Evolutionary conservation across 257 asterid species (phyloP).

Genomic region (Ilex asprella): DNA sequence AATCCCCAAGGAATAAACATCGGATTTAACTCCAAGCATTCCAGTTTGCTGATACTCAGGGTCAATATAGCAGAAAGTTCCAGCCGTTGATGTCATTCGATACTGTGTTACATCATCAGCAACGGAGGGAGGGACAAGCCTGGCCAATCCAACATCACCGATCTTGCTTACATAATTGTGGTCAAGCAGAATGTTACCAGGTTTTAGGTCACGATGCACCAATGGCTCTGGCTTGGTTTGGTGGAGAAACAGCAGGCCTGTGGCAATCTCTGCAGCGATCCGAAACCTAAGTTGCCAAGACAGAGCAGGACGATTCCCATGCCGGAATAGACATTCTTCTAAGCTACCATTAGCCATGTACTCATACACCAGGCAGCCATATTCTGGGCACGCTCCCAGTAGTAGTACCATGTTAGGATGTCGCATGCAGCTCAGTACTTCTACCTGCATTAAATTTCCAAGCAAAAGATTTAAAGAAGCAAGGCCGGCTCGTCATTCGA

Average conservation of each 20-base stretch:
- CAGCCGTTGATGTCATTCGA: constrained; percentile 87
- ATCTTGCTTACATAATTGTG: constrained; percentile 74
- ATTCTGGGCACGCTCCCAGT: constrained; percentile 93
- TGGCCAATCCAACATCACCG: constrained; percentile 76
- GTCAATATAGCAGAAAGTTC: constrained; percentile 86
- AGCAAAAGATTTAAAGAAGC: background rate
- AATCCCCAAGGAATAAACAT: constrained; percentile 70
- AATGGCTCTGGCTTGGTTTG: constrained; percentile 85
- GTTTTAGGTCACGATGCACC: constrained; percentile 25
- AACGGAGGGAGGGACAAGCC: constrained; percentile 62
- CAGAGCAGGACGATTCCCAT: constrained; percentile 42
- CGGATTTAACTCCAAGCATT: constrained; percentile 91
- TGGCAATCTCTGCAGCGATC: constrained; percentile 72
- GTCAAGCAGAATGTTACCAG: constrained; percentile 78
- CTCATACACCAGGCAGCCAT: constrained; percentile 22
- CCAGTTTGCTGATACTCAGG: constrained; percentile 93
- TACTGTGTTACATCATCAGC: constrained; percentile 60
- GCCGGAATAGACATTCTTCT: constrained; percentile 56
- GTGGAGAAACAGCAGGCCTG: constrained; percentile 79
- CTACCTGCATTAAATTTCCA: constrained; percentile 38
- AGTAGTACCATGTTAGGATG: constrained; percentile 88
- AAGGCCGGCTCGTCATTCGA: too few species aligned
- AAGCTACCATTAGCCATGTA: constrained; percentile 83
- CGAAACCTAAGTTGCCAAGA: constrained; percentile 83
- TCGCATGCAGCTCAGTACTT: constrained; percentile 78